Percentiles rank a stretch among this genome's conserved stretches.
phyloP scores from a whole-genome alignment of 1,284 basidiomycete genomes.

The Irpex sp. region DNA sequence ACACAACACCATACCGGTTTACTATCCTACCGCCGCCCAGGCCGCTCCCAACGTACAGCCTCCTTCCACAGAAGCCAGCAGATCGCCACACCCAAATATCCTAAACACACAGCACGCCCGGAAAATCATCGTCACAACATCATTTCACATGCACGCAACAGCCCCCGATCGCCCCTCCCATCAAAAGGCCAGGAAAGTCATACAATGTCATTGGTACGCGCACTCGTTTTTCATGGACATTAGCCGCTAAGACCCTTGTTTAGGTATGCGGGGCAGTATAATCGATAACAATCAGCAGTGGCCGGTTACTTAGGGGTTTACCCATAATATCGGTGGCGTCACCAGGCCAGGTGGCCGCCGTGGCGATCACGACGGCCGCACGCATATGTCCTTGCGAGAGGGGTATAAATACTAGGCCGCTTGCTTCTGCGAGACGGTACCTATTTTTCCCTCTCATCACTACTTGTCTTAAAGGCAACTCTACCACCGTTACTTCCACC shows the following conservation, averaged over 20 bases:
- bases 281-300: not conserved
- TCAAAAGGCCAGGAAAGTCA: not conserved
- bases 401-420: too few relatives aligned
- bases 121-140: not conserved
- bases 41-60: not conserved
- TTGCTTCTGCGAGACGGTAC: too few relatives aligned
- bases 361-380: too few relatives aligned
- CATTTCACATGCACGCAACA: not conserved
- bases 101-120: not conserved
- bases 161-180: not conserved
- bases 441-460: too few relatives aligned
- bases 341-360: not conserved
- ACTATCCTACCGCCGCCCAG: not conserved
- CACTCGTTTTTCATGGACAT: not conserved
- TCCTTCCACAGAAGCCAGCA: not conserved
- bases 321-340: not conserved
- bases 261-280: not conserved
- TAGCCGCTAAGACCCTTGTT: not conserved
- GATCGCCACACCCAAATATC: not conserved
- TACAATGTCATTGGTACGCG: not conserved
- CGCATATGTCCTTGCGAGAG: too few relatives aligned
- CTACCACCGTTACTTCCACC: too few relatives aligned
- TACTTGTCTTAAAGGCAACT: too few relatives aligned
- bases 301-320: not conserved
- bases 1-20: too few relatives aligned